Conservation (phyloP, 805 yeast species). For the Candida incommunis region DNA sequence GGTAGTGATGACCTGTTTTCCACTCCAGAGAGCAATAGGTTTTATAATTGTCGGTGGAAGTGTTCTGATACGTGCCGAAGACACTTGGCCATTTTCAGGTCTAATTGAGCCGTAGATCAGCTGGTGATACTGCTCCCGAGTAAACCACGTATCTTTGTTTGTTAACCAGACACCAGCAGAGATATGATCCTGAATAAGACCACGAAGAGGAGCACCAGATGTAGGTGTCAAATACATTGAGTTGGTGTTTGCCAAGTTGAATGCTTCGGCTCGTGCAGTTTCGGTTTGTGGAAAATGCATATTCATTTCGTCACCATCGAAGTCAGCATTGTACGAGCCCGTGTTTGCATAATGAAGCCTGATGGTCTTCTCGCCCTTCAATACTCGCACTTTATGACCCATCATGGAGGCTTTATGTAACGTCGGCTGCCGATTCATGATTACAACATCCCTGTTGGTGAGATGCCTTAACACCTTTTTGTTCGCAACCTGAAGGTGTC, state of each 20-base stretch:
- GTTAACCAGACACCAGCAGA: constrained; percentile 99
- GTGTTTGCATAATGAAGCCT: constrained; percentile 97
- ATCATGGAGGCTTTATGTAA: constrained; percentile 98
- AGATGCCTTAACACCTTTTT: constrained; percentile 93
- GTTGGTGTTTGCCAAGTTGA: constrained; percentile 90
- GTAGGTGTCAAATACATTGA: constrained; percentile 97
- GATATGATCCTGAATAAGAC: constrained; percentile 97
- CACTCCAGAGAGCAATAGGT: constrained; percentile 92
- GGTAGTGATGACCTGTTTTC: constrained; percentile 94
- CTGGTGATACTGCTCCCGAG: constrained; percentile 87
- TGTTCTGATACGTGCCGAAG: constrained; percentile 43
- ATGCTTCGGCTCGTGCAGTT: constrained; percentile 92
- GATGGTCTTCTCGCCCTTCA: constrained; percentile 94
- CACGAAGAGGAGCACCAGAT: constrained; percentile 96
- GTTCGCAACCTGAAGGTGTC: constrained; percentile 35
- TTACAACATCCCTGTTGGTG: constrained; percentile 84
- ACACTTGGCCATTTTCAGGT: constrained; percentile 93
- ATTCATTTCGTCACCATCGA: constrained; percentile 99
- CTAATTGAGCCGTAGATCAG: constrained; percentile 85
- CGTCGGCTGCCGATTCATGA: constrained; percentile 99
- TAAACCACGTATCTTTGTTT: constrained; percentile 79
- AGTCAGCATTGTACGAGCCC: constrained; percentile 97
- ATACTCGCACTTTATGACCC: constrained; percentile 96
- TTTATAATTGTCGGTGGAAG: constrained; percentile 81
- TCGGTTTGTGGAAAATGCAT: constrained; percentile 99